Evolutionary conservation across 805 yeast species (phyloP), one percentile per base, ranked within the genome.

Genomic region (Metschnikowia cerradonensis): DNA sequence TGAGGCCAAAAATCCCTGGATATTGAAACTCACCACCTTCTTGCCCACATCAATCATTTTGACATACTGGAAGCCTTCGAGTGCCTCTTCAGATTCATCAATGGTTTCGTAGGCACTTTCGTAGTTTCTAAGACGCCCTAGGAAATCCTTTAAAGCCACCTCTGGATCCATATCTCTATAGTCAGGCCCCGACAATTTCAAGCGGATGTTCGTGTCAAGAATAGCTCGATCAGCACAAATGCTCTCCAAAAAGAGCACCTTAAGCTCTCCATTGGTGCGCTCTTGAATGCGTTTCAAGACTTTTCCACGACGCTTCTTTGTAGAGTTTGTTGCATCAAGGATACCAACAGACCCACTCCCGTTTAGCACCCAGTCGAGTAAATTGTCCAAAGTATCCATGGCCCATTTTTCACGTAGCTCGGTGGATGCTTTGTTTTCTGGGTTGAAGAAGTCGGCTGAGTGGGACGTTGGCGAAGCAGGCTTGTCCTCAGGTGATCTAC

Each of bases 41-140:
- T 88, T 83, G 6, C 99, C 98, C 10, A 91, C 97, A 66, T 92
- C 92, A 50, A 92, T 90, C 96, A 92, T 90, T 67, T 92, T 90
- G 57, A 91, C 88, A 61, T 90, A 94, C 65, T 89, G 97, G 60
- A 83, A 83, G 13, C 81, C 80, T 2, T 61, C 60, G 37, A 86
- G 72, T 49, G 79, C 81, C 62, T 86, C 92, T 59, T 86, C 92
- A 17, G 75, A 79, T 41, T 88, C 95, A 56, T 87, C 96, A 35
- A 92, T 85, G 1, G 97, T 86, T 67, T 94, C 91, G 67, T 92
- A 92, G 1, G 92, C 97, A 65, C 78, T 81, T 64, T 90, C 92
- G 66, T 92, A 92, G 63, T 92, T 92, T 35, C 75, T 70, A 53
- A 92, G 76, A 52, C 99, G 78, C 46, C 85, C 86, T 49, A 84